phyloP scores from a whole-genome alignment of 257 asterid genomes.

The Fraxinus americana region DNA sequence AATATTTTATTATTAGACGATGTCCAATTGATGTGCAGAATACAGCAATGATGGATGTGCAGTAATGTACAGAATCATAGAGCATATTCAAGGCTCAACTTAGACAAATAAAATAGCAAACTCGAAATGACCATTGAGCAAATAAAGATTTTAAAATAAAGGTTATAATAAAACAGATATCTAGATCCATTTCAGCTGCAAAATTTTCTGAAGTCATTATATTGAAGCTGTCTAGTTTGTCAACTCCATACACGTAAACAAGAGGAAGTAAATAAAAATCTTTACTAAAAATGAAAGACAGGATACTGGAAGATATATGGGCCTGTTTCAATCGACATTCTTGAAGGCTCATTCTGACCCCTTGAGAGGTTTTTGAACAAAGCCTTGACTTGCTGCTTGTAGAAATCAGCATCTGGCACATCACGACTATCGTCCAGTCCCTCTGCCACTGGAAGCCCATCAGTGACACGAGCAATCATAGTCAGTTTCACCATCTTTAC shows the following conservation, averaged over 20 bases:
- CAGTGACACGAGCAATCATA: constrained; percentile 95
- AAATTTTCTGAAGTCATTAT: constrained; percentile 5
- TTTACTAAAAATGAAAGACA: constrained; percentile 23
- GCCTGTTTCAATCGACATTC: constrained; percentile 95
- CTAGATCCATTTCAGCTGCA: constrained; percentile 2
- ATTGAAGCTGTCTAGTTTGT: constrained; percentile 9
- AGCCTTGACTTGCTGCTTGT: constrained; percentile 87
- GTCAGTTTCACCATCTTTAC: constrained; percentile 86
- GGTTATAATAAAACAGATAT: not conserved
- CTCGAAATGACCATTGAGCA: not conserved
- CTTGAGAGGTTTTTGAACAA: constrained; percentile 85
- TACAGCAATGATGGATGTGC: constrained; percentile 17
- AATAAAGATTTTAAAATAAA: not conserved
- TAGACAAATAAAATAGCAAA: not conserved
- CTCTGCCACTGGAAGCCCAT: constrained; percentile 86
- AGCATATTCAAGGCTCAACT: constrained; percentile 7
- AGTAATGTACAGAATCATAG: constrained; percentile 6
- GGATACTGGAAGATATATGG: constrained; percentile 95
- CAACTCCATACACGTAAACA: constrained; percentile 18
- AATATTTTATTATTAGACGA: not conserved
- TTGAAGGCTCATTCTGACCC: constrained; percentile 84
- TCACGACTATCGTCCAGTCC: constrained; percentile 96
- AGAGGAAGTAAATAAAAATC: constrained; percentile 2
- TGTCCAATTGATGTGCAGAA: constrained; percentile 12
- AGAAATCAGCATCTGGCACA: constrained; percentile 73